Conservation (phyloP, 805 yeast genomes). For the Candida tibetensis region DNA sequence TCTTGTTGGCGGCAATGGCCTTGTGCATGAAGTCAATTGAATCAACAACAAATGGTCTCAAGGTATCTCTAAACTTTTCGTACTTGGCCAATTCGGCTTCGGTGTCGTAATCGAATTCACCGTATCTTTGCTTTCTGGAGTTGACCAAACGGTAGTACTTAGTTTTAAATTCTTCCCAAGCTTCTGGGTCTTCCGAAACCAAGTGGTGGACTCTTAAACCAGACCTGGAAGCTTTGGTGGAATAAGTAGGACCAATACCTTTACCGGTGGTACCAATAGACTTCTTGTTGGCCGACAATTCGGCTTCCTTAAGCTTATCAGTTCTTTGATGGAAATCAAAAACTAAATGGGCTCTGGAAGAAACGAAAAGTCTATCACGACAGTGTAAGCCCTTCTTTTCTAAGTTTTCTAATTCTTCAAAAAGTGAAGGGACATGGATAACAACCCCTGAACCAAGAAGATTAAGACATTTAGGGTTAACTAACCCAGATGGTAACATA, state of each 20-base stretch:
- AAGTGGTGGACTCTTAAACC: slow-evolving; percentile 97
- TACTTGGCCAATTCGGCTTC: slow-evolving; percentile 78
- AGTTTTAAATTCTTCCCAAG: slow-evolving; percentile 88
- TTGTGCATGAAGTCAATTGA: slow-evolving; percentile 79
- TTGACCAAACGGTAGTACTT: slow-evolving; percentile 73
- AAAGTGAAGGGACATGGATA: slow-evolving; percentile 89
- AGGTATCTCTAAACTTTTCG: slow-evolving; percentile 65
- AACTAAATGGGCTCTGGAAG: slow-evolving; percentile 93
- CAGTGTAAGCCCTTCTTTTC: slow-evolving; percentile 80
- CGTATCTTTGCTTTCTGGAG: slow-evolving; percentile 86
- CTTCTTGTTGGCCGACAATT: slow-evolving; percentile 74
- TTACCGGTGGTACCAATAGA: slow-evolving; percentile 97
- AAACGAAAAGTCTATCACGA: slow-evolving; percentile 74
- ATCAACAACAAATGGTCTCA: slow-evolving; percentile 92
- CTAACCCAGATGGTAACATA: slow-evolving; percentile 98
- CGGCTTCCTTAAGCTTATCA: slow-evolving; percentile 92
- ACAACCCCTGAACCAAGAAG: slow-evolving; percentile 96
- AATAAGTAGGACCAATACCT: slow-evolving; percentile 98
- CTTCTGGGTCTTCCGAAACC: slow-evolving; percentile 81
- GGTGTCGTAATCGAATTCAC: slow-evolving; percentile 83
- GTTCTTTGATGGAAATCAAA: slow-evolving; percentile 98
- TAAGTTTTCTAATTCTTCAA: slow-evolving; percentile 77
- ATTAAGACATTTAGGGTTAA: slow-evolving; percentile 87
- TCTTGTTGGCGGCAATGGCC: slow-evolving; percentile 75
- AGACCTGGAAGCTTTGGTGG: slow-evolving; percentile 94